A percentile compares a stretch with the other conserved stretches of the same genome.
phyloP scores from a whole-genome alignment of 1,139 yeast genomes.

The Protomyces inundatus region DNA sequence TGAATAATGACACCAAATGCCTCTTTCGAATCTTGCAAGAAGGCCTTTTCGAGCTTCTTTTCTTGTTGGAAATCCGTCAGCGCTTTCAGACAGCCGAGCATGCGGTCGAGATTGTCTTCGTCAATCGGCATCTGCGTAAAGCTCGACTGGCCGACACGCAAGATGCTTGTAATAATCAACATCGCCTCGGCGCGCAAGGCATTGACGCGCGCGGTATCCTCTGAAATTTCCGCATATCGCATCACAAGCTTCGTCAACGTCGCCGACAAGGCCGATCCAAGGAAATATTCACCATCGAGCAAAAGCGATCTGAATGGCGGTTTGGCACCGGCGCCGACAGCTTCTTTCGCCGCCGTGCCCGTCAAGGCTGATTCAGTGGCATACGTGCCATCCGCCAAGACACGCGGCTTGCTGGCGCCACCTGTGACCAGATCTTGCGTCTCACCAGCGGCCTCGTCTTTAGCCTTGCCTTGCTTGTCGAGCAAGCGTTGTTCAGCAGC shows the following conservation, averaged over 20 bases:
- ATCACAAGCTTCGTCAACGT: conserved; percentile 84
- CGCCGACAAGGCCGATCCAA: conserved; percentile 81
- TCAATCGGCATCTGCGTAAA: conserved; percentile 73
- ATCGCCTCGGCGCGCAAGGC: conserved; percentile 93
- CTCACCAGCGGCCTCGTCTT: conserved; percentile 36
- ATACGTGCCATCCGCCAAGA: conserved; percentile 96
- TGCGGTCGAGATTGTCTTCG: conserved; percentile 92
- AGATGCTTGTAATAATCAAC: conserved; percentile 82
- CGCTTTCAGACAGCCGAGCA: conserved; percentile 72
- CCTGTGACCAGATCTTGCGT: conserved; percentile 32
- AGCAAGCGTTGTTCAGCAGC: conserved; percentile 58
- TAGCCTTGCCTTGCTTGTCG: conserved; percentile 35
- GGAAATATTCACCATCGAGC: conserved; percentile 82
- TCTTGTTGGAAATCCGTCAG: conserved; percentile 59
- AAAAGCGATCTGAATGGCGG: conserved; percentile 80
- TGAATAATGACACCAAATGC: conserved; percentile 67
- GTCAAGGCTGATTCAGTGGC: conserved; percentile 88
- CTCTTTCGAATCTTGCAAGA: conserved; percentile 78
- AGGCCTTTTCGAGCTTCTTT: conserved; percentile 58
- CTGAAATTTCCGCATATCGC: conserved; percentile 60
- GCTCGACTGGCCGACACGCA: conserved; percentile 85
- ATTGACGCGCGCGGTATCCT: conserved; percentile 54
- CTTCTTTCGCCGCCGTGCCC: conserved; percentile 36
- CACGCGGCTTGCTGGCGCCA: conserved; percentile 52
- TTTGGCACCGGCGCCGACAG: conserved; percentile 37